Evolutionary conservation across 2,329 filamentous ascomycete genomes (phyloP).

Genomic region (Fusarium sp.): DNA sequence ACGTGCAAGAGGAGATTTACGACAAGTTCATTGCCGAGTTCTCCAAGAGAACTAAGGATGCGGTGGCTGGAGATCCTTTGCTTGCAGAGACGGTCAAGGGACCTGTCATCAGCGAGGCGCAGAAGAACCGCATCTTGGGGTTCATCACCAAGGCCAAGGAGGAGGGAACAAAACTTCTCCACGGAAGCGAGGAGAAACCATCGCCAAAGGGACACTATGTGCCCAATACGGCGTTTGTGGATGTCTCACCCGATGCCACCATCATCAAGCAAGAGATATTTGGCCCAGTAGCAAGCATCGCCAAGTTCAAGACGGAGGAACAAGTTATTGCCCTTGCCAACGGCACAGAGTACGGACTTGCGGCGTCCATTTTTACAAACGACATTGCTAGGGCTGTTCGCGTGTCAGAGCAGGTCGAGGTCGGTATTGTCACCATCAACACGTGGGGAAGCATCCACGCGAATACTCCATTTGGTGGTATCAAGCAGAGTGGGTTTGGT

Average conservation of each 20-base stretch:
- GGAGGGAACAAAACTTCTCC: constrained; percentile 15
- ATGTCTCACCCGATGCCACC: constrained; percentile 39
- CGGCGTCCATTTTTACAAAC: constrained; percentile 64
- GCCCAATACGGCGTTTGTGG: constrained; percentile 42
- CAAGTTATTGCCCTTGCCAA: constrained; percentile 43
- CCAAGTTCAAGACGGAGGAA: constrained; percentile 41
- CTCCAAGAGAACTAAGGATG: constrained; percentile 63
- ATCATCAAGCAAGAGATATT: constrained; percentile 47
- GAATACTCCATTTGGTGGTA: constrained; percentile 47
- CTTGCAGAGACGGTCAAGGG: constrained; percentile 47
- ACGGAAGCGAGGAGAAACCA: constrained; percentile 25
- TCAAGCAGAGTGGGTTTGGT: constrained; percentile 48
- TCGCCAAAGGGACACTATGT: constrained; percentile 41
- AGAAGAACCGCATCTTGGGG: constrained; percentile 71
- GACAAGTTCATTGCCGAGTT: constrained; percentile 70
- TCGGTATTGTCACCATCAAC: constrained; percentile 75
- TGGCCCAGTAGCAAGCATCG: constrained; percentile 44
- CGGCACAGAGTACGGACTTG: constrained; percentile 62
- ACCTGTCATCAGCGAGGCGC: constrained; percentile 64
- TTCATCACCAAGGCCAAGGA: constrained; percentile 60
- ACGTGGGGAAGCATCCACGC: constrained; percentile 40
- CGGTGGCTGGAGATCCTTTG: constrained; percentile 44
- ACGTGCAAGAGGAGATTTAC: constrained; percentile 66
- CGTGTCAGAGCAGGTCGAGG: constrained; percentile 57
- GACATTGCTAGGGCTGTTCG: constrained; percentile 51